Evolutionary conservation across 2,329 filamentous ascomycete species (phyloP), one percentile per base, ranked within the genome.

Genomic region (Phyllosticta paracitricarpa): DNA sequence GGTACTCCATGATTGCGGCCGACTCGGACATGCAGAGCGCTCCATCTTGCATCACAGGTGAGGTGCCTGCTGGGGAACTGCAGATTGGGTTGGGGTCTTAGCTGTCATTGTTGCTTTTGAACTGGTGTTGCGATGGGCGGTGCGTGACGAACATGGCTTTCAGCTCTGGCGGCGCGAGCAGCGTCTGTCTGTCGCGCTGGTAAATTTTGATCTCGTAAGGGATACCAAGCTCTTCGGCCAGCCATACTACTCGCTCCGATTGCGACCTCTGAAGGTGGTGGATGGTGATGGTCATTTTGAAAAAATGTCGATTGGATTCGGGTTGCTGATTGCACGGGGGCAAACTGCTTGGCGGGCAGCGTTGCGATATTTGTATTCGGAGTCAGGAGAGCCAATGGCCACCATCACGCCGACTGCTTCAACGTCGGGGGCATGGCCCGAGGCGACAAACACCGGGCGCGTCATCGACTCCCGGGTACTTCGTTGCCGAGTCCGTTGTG

Each of bases 211-310:
- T 70, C 1, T 74, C 67, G 68, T 88, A 88, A 2, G 75, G 68
- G 58, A 88, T 71, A 56, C 72, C 70, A 19, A 88, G 80, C 70
- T 88, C 85, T 70, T 88, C 85, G 69, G 83, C 83, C 54, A 88
- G 79, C 79, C 82, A 88, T 67, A 81, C 73, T 58, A 87, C 77
- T 51, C 85, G 83, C 69, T 88, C 84, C 40, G 84, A 86, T 69
- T 87, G 84, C 10, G 82, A 84, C 69, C 70, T 59, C 64, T 72
- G 72, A 5, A 75, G 70, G 57, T 75, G 72, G 66, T 75, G 71
- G 58, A 75, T 65, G 51, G 69, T 69, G 56, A 74, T 66, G 24
- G 59, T 24, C 59, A 61, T 61, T 19, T 33, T 52, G 56, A 8
- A 10, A 22, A 17, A 40, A 4, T 14, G 33, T 40, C 14, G 14